Evolutionary conservation across 768 basidiomycete species (phyloP), one percentile per base, ranked within the genome.

Genomic region (Boletus sp.): DNA sequence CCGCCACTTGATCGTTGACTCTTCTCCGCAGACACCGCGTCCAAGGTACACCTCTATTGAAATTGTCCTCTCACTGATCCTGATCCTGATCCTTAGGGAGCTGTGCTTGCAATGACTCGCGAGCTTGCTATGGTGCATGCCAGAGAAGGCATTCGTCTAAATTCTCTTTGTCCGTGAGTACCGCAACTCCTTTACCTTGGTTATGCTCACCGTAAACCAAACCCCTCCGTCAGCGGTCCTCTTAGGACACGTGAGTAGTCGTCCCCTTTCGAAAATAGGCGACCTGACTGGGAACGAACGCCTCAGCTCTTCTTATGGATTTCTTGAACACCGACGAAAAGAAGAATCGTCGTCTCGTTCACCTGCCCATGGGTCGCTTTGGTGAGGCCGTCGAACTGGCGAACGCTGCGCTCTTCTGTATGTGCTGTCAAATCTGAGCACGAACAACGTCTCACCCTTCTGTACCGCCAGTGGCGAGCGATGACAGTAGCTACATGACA

Each of bases 41-140:
- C 93, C 7, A 98, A 98, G 80, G 90, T 87, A 58, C 42, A 60
- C 32, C 2, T 19, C 23, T 47, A 37, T 34, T n/a, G 19, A n/a
- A n/a, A 37, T 42, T 37, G 4, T 39, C 19, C 4, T 47, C 42
- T 58, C 32, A 52, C 35, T 47, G 41, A 57, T 59, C 29, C 40
- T 60, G 30, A 60, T 11, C 35, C 38, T 25, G 51, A 60, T 58
- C 34, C 50, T 52, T 52, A 91, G 86, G 96, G 97, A 58, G 97
- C 87, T 32, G 97, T 98, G n/a, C 84, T 99, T 43, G 91, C 97
- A 5, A 95, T 99, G 94, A 96, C 93, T 15, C 85, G 97, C 37
- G 97, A 99, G 68, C 79, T 98, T 32, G 97, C 97, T 1, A 95
- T 98, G 84, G 90, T 98, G 1, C 97, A 99, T 71, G 97, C 97